Base-by-base conservation (phyloP, 2,329 filamentous ascomycete genomes). In the Dothidotthia symphoricarpi region DNA sequence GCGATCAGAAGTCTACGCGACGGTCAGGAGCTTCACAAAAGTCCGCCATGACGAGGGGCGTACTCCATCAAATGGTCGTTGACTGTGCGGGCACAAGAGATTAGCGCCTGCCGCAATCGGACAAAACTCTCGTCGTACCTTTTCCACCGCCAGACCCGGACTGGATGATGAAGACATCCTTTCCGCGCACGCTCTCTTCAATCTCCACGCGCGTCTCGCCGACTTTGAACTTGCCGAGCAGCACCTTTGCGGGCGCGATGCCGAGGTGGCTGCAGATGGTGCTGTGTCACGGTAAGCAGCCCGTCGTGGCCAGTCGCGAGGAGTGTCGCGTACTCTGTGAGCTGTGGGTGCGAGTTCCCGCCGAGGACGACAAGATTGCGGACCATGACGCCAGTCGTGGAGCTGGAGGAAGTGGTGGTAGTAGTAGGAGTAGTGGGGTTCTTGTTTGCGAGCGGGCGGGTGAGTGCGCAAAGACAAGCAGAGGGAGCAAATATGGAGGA, bases 161-260 rank as follows among this genome's bases (percentile, higher is more conserved):
- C 70, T 97, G 91, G 60, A 98, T 88, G 65, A 97, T 96, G 73
- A 94, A 98, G 66, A 62, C 93, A 81, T 98, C 93, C 69, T 98
- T 98, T 56, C 88, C 93, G 57, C 93, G 86, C 34, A 98, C 93
- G 11, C 89, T 95, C 69, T 98, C 93, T 67, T 90, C 80, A 61
- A 98, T 95, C 70, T 97, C 93, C 48, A 95, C 91, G 38, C 91
- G 83, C 53, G 87, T 95, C 74, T 97, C 93, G 53, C 93, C 93
- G 35, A 93, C 88, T 22, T 89, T 88, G 74, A 98, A 98, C 72
- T 96, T 96, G 63, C 77, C 80, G 33, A 97, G 81, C 45, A 90
- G 82, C 54, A 91, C 85, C 61, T 89, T 84, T 55, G 88, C 88
- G 14, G 81, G 76, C n/a, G 88, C 84, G 37, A 98, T 82, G 55